Evolutionary conservation across 345 rosid species (phyloP).

Genomic region (Gossypium australe): DNA sequence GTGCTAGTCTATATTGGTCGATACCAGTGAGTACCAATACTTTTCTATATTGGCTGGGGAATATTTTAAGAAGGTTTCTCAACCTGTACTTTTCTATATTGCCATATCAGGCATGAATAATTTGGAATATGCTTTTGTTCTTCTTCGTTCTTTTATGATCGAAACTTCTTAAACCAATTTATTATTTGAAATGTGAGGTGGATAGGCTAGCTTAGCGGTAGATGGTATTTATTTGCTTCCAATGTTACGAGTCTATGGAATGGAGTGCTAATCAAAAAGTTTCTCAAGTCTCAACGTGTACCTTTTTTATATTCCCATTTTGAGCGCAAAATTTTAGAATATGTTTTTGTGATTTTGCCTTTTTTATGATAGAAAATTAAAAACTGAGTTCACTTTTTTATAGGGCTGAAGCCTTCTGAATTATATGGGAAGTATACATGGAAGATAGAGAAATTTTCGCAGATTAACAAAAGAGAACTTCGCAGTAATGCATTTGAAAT

Average conservation of each 20-base stretch:
- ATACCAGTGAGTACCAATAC: too few relatives aligned
- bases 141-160: constrained; percentile 2
- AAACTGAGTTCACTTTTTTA: constrained; percentile 16
- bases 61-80: background rate
- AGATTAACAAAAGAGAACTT: constrained; percentile 75
- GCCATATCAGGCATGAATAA: background rate
- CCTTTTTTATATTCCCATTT: background rate
- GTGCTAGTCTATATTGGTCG: background rate
- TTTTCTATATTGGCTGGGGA: background rate
- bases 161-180: constrained; percentile 9
- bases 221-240: too few relatives aligned
- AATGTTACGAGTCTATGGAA: too few relatives aligned
- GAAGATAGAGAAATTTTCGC: constrained; percentile 86
- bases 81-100: background rate
- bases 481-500: constrained; percentile 76
- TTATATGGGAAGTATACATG: constrained; percentile 73
- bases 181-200: too few relatives aligned
- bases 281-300: too few relatives aligned
- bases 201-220: too few relatives aligned
- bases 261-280: too few relatives aligned
- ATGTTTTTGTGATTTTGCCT: background rate
- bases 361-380: constrained; percentile 8
- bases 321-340: background rate
- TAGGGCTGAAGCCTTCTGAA: constrained; percentile 77
- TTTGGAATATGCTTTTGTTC: background rate